These are phyloP conservation scores for Diplodia scrobiculata DNA, from an alignment of 2,329 filamentous ascomycete genomes.

Conservation along the genomic window DNA sequence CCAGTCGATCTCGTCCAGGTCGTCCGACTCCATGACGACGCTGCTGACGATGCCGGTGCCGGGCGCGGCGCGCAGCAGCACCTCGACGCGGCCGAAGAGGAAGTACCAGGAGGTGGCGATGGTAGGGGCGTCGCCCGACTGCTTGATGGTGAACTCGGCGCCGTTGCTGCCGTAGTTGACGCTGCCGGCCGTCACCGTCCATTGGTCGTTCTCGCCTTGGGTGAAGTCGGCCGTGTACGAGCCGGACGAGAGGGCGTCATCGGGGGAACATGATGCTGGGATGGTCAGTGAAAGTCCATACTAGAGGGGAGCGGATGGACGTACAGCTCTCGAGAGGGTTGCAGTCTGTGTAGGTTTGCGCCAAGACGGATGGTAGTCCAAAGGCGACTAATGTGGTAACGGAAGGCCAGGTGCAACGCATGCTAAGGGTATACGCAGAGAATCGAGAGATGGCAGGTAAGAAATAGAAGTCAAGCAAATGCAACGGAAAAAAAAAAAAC, in stretches of 20 bases:
- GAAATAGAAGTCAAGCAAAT: neutral
- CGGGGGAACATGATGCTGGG: slow-evolving; percentile 37
- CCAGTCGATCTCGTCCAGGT: slow-evolving; percentile 80
- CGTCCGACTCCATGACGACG: slow-evolving; percentile 76
- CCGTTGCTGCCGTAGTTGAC: slow-evolving; percentile 47
- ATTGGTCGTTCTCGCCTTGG: slow-evolving; percentile 34
- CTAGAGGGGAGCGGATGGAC: neutral
- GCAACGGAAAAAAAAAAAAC: neutral
- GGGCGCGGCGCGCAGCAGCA: slow-evolving; percentile 69
- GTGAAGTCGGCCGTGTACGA: slow-evolving; percentile 43
- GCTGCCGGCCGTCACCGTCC: slow-evolving; percentile 32
- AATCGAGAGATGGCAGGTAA: neutral
- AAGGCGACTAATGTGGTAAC: neutral
- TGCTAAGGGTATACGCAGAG: neutral
- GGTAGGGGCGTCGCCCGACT: slow-evolving; percentile 55
- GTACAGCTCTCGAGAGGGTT: slow-evolving; percentile 35
- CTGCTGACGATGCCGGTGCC: slow-evolving; percentile 73
- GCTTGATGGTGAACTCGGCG: slow-evolving; percentile 48
- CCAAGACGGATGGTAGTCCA: slow-evolving; percentile 27
- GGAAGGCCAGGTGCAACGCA: neutral
- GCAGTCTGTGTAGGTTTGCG: slow-evolving; percentile 44
- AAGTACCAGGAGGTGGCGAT: slow-evolving; percentile 76
- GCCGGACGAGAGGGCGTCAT: slow-evolving; percentile 38
- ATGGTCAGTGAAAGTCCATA: slow-evolving; percentile 31
- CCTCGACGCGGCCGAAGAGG: slow-evolving; percentile 74